Base-by-base conservation (phyloP, 1,284 basidiomycete genomes). In the Microbotryum scabiosae region DNA sequence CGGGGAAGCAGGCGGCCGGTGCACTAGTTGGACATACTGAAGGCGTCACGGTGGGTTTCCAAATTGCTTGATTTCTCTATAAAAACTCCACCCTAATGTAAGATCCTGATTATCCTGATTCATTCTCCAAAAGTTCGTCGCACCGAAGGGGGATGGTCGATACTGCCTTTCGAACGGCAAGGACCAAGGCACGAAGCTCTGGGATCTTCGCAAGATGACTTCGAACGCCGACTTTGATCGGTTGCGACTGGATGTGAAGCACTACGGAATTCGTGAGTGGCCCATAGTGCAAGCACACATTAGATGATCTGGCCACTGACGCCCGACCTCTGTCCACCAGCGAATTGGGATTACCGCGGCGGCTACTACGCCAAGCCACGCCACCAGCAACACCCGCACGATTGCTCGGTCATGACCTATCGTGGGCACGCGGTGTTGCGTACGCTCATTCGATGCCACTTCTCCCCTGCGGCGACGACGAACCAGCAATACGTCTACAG, bases 101-200 rank as follows among this genome's bases (percentile, higher is more conserved):
- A 30, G 1, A 9, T 30, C 30, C 30, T 30, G 30, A 12, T 41
- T 16, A 12, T 41, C 14, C 12, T 41, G 36, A 12, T 18, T 12
- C 4, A 16, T 18, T 41, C 36, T 18, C 16, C 5, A 41, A 18
- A 10, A 41, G 5, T 76, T 70, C 50, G 73, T 78, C 23, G 65
- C 69, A 36, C 73, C 75, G 3, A 77, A 77, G 57, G 77, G 90
- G 14, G 96, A 98, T 71, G 94, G 93, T 8, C 83, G 94, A 60
- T 97, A 98, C 74, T 80, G 96, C 58, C 85, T 97, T 44, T 93
- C 88, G n/a, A 98, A 98, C 73, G 91, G 91, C 53, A 98, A 98
- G 75, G 96, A 98, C 73, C 94, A 97, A 73, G 84, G 88, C 1
- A 79, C 90, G 57, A 85, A 91, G 28, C 77, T 98, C 32, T 98